Evolutionary conservation across 202 grass and related monocot species (phyloP), one percentile per base, ranked within the genome.

Genomic region (Digitaria exilis): DNA sequence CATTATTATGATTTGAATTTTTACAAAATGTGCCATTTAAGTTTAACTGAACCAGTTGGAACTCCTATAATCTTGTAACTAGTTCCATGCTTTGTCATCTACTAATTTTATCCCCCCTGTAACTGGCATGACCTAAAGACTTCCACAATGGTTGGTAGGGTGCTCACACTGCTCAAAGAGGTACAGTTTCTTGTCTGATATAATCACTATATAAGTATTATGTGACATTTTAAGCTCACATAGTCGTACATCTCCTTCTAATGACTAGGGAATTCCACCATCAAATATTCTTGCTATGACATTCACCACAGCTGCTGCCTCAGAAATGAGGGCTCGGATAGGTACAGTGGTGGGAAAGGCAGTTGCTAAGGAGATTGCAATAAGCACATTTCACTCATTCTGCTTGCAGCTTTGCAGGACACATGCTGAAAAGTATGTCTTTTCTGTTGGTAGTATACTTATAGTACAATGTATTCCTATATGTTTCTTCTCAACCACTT

Each of bases 361-460:
- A 44, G 84, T 95, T 82, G 90, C 95, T 51, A 98, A 91, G 80
- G 90, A 95, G n/a, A 88, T 95, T 44, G 77, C 82, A 77, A 98
- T 98, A 84, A 98, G 92, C 84, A 98, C 92, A 71, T 98, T 98
- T 71, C 92, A 98, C 83, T 93, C 95, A 44, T 98, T 95, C 77
- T 98, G 92, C 89, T 88, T 98, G 85, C 92, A 95, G 87, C 89
- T 95, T 45, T 98, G 95, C 72, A 93, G 90, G 64, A 70, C 87
- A 24, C 87, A 98, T 85, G 95, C 95, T 48, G 90, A 95, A 90
- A 98, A 90, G 92, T 98, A 93, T 70, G 90, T 44, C 18, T 52
- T 78, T 58, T 64, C 82, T 68, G 46, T 60, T 59, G 8, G 26
- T 69, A 48, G 3, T 68, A 78, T 87, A 75, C 29, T 76, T 76